Evolutionary conservation across 805 yeast genomes (phyloP).

Genomic region (Pichia gijzeniarum): DNA sequence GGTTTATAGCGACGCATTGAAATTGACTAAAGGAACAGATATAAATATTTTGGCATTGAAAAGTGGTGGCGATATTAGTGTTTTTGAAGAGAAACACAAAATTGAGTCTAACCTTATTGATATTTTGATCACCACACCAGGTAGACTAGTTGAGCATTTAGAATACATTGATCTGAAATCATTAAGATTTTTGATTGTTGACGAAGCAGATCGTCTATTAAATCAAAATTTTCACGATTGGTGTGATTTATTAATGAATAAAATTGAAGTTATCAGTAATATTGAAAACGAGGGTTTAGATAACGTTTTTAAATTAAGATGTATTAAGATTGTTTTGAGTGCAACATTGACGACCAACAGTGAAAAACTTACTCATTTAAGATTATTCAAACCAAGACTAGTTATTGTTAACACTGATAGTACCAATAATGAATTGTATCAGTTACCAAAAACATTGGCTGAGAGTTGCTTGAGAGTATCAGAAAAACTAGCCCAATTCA

Average conservation of each 20-base stretch:
- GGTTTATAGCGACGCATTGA: slow-evolving; percentile 59
- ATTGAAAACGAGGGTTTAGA: slow-evolving; percentile 21
- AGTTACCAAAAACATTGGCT: slow-evolving; percentile 47
- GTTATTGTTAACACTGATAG: slow-evolving; percentile 57
- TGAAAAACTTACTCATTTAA: slow-evolving; percentile 69
- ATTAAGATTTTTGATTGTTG: slow-evolving; percentile 61
- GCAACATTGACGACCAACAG: slow-evolving; percentile 95
- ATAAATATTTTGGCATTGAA: slow-evolving; percentile 58
- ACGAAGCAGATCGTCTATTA: slow-evolving; percentile 76
- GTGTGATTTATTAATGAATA: slow-evolving; percentile 53
- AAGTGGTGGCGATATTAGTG: slow-evolving; percentile 37
- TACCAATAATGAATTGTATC: slow-evolving; percentile 49
- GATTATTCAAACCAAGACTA: slow-evolving; percentile 65
- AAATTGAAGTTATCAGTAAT: slow-evolving; percentile 32
- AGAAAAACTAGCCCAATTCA: slow-evolving; percentile 36
- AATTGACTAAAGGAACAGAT: slow-evolving; percentile 59
- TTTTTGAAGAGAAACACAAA: slow-evolving; percentile 55
- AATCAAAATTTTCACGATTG: slow-evolving; percentile 93
- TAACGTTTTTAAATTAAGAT: slow-evolving; percentile 31
- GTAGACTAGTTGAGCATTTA: slow-evolving; percentile 75
- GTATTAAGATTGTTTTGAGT: slow-evolving; percentile 70
- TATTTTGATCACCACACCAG: slow-evolving; percentile 67
- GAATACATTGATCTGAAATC: slow-evolving; percentile 36
- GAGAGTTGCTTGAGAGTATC: slow-evolving; percentile 27
- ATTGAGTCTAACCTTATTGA: slow-evolving; percentile 48